Base-by-base conservation (phyloP, 352 stramenopile genomes). In the Albugo laibachii region DNA sequence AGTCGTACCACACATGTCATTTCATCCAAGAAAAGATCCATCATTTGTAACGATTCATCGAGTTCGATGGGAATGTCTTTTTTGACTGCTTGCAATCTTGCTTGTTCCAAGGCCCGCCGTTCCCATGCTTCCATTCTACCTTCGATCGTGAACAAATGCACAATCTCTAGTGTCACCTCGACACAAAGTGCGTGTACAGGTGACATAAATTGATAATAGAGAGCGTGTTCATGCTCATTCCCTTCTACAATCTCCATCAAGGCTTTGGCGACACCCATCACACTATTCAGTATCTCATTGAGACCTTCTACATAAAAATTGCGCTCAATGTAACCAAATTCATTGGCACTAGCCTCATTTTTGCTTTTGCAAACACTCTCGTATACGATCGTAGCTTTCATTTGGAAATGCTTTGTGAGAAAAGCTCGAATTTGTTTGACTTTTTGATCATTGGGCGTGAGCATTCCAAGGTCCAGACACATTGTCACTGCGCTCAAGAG, bases 11-110 rank as follows among this genome's bases (percentile, higher is more conserved):
- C 66, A 57, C 80, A 83, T 15, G 73, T 66, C 14, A 86, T 41
- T 48, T 91, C 75, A 46, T 91, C 78, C 41, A 91, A 52, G 39
- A 84, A 80, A 45, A 87, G 54, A 42, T 91, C 74, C 43, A 87
- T 65, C 78, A 91, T 91, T 54, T 91, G 77, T 24, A 91, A 57
- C 56, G 72, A 86, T 58, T 91, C 78, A 50, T 91, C 78, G 10
- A 75, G 60, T 40, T 87, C 78, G 11, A 74, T 58, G 19, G 45
- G 55, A 15, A 58, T 38, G 2, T 65, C 55, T 12, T 49, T 48
- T 4, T 59, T 49, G 21, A 70, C 60, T 54, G 50, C 15, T 35
- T 37, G 15, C 34, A 63, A 57, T n/a, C 66, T 54, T 13, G 71
- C 71, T 40, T 81, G 66, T 0, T 66, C 59, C 15, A 79, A 66